Conservation (phyloP, 768 basidiomycete genomes). For the Omphalotus guepiniiformis region DNA sequence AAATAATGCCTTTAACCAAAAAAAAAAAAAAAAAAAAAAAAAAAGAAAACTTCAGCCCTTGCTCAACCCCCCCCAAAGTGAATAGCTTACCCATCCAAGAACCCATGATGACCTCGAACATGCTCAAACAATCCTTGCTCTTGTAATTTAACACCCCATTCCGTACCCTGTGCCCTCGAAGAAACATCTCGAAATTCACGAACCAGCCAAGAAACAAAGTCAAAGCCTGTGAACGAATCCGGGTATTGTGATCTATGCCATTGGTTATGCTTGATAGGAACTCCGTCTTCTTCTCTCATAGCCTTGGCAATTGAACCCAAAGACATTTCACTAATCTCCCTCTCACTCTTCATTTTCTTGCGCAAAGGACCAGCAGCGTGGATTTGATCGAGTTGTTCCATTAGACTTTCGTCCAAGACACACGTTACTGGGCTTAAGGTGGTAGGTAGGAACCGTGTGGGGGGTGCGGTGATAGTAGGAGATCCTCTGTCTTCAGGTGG, state of each 20-base stretch:
- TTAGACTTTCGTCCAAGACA: slow-evolving; percentile 72
- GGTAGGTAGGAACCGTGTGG: slow-evolving; percentile 78
- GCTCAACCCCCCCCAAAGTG: too few species aligned
- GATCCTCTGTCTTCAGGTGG: slow-evolving; percentile 58
- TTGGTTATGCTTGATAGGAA: slow-evolving; percentile 77
- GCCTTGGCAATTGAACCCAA: slow-evolving; percentile 66
- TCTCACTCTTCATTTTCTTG: slow-evolving; percentile 80
- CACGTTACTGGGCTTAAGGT: slow-evolving; percentile 79
- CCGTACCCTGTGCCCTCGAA: slow-evolving; percentile 71
- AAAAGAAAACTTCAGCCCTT: too few species aligned
- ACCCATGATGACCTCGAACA: slow-evolving; percentile 71
- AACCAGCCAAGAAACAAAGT: slow-evolving; percentile 90
- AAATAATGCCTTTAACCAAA: slow-evolving; percentile 68
- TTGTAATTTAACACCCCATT: slow-evolving; percentile 72
- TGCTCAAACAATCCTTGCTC: slow-evolving; percentile 87
- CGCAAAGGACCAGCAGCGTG: slow-evolving; percentile 68
- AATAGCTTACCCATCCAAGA: slow-evolving; percentile 74
- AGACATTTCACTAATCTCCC: slow-evolving; percentile 64
- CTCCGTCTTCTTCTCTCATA: slow-evolving; percentile 82
- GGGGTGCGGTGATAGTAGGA: slow-evolving; percentile 39
- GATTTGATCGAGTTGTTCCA: slow-evolving; percentile 78
- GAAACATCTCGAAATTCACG: slow-evolving; percentile 88
- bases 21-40: too few species aligned
- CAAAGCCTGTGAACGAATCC: slow-evolving; percentile 85
- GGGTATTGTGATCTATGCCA: slow-evolving; percentile 77